Evolutionary conservation across 2,329 filamentous ascomycete species (phyloP).

Genomic region (Colletotrichum kahawae): DNA sequence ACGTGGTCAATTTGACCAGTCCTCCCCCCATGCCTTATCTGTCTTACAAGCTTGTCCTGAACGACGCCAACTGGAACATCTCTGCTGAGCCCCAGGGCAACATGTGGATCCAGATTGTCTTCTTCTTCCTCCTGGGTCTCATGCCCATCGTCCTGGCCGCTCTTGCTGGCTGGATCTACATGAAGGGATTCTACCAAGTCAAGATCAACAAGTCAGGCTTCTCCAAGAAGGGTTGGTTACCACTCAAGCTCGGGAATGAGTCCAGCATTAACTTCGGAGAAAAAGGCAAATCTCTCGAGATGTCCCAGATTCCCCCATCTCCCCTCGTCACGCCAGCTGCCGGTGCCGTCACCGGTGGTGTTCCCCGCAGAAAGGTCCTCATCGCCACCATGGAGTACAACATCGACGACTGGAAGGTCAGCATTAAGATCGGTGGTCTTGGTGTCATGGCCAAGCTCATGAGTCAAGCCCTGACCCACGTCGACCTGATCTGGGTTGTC

Average conservation of each 20-base stretch:
- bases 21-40: conserved; percentile 57
- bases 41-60: conserved; percentile 57
- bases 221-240: conserved; percentile 28
- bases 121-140: conserved; percentile 57
- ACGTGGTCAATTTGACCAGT: conserved; percentile 63
- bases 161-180: conserved; percentile 58
- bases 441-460: conserved; percentile 75
- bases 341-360: conserved; percentile 22
- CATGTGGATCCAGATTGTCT: conserved; percentile 53
- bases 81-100: conserved; percentile 57
- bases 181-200: conserved; percentile 54
- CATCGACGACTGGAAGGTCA: conserved; percentile 72
- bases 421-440: conserved; percentile 74
- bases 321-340: conserved; percentile 7
- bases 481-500: conserved; percentile 70
- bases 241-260: conserved; percentile 32
- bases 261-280: conserved; percentile 36
- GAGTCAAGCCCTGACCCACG: conserved; percentile 68
- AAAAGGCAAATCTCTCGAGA: conserved; percentile 28
- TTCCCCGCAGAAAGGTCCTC: conserved; percentile 58
- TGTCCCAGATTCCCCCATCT: conserved; percentile 18
- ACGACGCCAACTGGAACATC: conserved; percentile 60
- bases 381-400: conserved; percentile 77
- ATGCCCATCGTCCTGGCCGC: conserved; percentile 56
- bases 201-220: conserved; percentile 58